Evolutionary conservation across 331 rosid species (phyloP).

Genomic region (Ulmus americana): DNA sequence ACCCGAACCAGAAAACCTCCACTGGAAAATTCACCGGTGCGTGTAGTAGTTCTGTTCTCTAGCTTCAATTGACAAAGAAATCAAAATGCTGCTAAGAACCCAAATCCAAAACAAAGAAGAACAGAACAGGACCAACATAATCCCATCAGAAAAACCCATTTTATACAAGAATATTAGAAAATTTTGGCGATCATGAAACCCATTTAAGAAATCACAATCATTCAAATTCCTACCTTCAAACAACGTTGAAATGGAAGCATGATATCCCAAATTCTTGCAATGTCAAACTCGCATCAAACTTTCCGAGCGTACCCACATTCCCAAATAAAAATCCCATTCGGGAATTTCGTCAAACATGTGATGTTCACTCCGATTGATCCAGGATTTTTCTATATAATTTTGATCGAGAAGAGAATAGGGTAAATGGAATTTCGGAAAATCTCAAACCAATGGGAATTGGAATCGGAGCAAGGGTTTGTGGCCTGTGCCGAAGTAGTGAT

Average conservation of each 20-base stretch:
- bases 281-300: not conserved
- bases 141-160: not conserved
- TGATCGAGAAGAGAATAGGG: not conserved
- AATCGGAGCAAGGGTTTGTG: constrained; percentile 27
- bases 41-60: constrained; percentile 2
- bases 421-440: not conserved
- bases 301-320: constrained; percentile 4
- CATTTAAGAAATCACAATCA: not conserved
- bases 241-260: constrained; percentile 14
- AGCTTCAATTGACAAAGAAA: constrained; percentile 18
- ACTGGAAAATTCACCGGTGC: constrained; percentile 9
- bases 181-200: not conserved
- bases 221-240: constrained; percentile 1
- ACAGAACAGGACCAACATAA: not conserved
- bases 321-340: not conserved
- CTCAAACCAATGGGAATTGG: not conserved
- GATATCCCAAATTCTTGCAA: constrained; percentile 1
- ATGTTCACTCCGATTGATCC: not conserved
- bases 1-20: constrained; percentile 18
- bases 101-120: constrained; percentile 3
- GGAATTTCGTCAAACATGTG: not conserved
- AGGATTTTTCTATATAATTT: not conserved
- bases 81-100: not conserved
- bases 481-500: constrained; percentile 16
- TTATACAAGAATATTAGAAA: not conserved